phyloP scores from a whole-genome alignment of 495 filamentous ascomycete species.

The Aspergillus mulundensis region DNA sequence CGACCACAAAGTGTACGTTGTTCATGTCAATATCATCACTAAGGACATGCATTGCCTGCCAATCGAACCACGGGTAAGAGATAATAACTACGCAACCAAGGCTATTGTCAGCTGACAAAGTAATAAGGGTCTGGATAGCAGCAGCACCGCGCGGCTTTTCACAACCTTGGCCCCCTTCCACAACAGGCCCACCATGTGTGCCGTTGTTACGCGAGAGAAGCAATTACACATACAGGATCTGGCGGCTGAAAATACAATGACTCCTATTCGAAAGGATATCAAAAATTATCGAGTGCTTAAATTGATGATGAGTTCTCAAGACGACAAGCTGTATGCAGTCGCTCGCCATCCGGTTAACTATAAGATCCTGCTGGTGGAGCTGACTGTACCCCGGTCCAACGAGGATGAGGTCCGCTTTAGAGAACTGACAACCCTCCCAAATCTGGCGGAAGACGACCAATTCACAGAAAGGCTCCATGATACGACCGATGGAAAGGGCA shows the following conservation, averaged over 20 bases:
- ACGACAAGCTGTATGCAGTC: not conserved
- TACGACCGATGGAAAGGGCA: not conserved
- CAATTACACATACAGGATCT: not conserved
- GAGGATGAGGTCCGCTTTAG: not conserved
- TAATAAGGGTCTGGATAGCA: not conserved
- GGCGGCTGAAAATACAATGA: not conserved
- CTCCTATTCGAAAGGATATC: not conserved
- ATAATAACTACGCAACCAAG: no score
- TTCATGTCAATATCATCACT: not conserved
- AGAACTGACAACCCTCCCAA: not conserved
- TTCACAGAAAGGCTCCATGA: not conserved
- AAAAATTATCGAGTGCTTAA: constrained; percentile 2
- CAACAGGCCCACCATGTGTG: not conserved
- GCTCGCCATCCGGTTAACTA: not conserved
- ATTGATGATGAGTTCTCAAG: not conserved
- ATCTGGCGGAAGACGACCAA: not conserved
- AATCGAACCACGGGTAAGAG: not conserved
- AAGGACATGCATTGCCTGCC: not conserved
- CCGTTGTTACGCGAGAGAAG: not conserved
- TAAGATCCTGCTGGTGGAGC: not conserved
- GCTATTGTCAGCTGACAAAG: not conserved
- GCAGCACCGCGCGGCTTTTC: constrained; percentile 2
- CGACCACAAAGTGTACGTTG: not conserved
- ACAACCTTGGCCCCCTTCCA: not conserved
- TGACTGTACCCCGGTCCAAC: not conserved